Evolutionary conservation across 106 monocot species (phyloP), one percentile per base, ranked within the genome.

Genomic region (Allium fistulosum): DNA sequence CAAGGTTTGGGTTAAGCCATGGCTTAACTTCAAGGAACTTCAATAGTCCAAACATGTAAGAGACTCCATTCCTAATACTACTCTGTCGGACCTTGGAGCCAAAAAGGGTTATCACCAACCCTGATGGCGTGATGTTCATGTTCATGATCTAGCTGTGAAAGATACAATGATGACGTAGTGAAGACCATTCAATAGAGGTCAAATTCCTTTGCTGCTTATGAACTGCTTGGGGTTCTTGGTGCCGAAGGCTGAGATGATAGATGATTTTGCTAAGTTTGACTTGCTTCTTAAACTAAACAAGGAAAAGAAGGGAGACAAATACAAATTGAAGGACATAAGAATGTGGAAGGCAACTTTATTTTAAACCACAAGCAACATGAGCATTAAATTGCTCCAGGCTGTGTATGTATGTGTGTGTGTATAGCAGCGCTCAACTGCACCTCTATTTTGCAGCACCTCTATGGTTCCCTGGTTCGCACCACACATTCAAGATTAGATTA

Each of bases 301-400:
- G 67, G 97, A 89, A 53, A 63, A 10, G 58, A 92, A 79, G 73
- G 89, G 82, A 81, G 97, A 99, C 77, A 90, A 87, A 28, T 84
- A 75, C 53, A 92, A 85, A 65, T 81, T 18, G 97, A 97, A 79
- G 89, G 92, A 62, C 97, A 97, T 61, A 97, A 92, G 70, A 92
- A 79, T 59, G 4, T 78, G 26, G 92, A 90, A 71, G 92, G 97
- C 3, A 74, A 53, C 58, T 99, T 82, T 62, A 80, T 72, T 48
- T 49, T 99, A 74, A 81, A 85, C 65, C 75, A 99, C 56, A 74
- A 85, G 79, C 72, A 80, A 61, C 71, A 74, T 73, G 88, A 88
- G 59, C 71, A 78, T 27, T 67, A 67, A 67, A 66, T 37, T 37
- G 37, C 37, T 37, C 5, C 37, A 4, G 0, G 37, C 37, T 37